These are phyloP conservation scores for Pseudozyma flocculosa DNA, from an alignment of 1,284 basidiomycete genomes.

Conservation along the genomic window DNA sequence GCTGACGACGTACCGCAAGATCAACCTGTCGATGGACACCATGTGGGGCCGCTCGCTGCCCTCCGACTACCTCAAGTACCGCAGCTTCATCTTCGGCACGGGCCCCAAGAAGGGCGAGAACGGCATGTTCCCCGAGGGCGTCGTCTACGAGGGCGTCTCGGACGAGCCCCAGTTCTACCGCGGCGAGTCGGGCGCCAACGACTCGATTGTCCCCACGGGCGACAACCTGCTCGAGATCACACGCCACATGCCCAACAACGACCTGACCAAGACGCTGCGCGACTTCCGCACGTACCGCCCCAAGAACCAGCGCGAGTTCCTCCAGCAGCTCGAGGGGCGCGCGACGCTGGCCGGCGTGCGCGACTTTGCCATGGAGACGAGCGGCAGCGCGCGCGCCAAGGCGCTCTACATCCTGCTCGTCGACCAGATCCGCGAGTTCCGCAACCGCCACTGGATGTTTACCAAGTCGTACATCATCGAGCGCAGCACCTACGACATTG, in stretches of 20 bases:
- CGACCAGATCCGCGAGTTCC: conserved; percentile 53
- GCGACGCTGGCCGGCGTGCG: conserved; percentile 31
- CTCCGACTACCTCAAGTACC: conserved; percentile 50
- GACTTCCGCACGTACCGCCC: conserved; percentile 55
- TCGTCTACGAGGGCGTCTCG: conserved; percentile 47
- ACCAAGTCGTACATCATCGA: conserved; percentile 53
- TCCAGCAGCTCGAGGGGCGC: conserved; percentile 42
- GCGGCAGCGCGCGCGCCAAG: conserved; percentile 16
- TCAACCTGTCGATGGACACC: conserved; percentile 52
- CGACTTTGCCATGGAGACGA: conserved; percentile 26
- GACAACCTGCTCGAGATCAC: conserved; percentile 57
- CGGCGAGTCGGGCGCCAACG: conserved; percentile 50
- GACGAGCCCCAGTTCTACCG: conserved; percentile 38
- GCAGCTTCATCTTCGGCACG: conserved; percentile 55
- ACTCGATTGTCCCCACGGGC: conserved; percentile 42
- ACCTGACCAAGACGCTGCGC: conserved; percentile 48
- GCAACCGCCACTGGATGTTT: conserved; percentile 53
- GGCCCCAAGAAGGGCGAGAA: conserved; percentile 45
- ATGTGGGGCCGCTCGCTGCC: conserved; percentile 49
- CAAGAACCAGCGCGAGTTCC: conserved; percentile 41
- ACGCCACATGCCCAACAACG: conserved; percentile 47
- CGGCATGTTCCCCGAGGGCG: conserved; percentile 54
- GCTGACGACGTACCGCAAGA: conserved; percentile 38
- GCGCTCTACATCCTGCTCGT: conserved; percentile 51
- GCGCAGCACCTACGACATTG: conserved; percentile 41